A percentile compares a stretch with the other conserved stretches of the same genome.
These are phyloP conservation scores for Trichoderma sp. DNA, from an alignment of 2,329 filamentous ascomycete genomes.

Conservation along the genomic window DNA sequence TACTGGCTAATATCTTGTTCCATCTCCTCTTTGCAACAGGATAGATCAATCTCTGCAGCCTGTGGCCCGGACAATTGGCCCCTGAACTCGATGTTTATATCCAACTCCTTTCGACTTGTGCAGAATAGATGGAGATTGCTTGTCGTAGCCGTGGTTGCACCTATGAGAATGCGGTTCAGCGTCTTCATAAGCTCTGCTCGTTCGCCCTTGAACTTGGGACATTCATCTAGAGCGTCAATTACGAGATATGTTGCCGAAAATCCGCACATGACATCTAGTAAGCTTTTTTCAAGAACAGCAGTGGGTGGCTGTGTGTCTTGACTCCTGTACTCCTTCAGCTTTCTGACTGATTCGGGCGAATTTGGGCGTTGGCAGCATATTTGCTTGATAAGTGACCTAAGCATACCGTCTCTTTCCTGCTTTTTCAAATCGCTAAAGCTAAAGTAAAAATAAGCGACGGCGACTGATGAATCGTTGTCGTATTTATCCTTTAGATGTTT, in stretches of 20 bases:
- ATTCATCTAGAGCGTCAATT: slow-evolving; percentile 22
- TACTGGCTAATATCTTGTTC: not conserved
- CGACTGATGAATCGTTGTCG: not conserved
- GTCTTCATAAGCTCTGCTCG: slow-evolving; percentile 10
- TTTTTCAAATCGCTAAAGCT: slow-evolving; percentile 21
- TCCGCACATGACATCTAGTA: not conserved
- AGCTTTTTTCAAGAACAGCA: not conserved
- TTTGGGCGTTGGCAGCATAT: slow-evolving; percentile 16
- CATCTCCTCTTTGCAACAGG: not conserved
- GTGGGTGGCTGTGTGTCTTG: not conserved
- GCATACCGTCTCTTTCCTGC: slow-evolving; percentile 20
- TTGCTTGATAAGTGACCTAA: slow-evolving; percentile 22
- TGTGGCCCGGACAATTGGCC: not conserved
- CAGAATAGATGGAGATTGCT: slow-evolving; percentile 21
- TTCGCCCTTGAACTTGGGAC: not conserved
- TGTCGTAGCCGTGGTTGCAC: not conserved
- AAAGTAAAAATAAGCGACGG: slow-evolving; percentile 17
- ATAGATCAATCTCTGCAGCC: slow-evolving; percentile 2
- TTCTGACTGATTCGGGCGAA: slow-evolving; percentile 4
- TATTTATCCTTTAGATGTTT: not conserved
- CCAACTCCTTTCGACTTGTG: slow-evolving; percentile 15
- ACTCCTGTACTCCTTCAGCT: not conserved
- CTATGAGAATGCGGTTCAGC: not conserved
- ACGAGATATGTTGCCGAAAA: slow-evolving; percentile 13
- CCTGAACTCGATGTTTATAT: not conserved